A percentile compares a stretch with the other conserved stretches of the same genome.
phyloP scores from a whole-genome alignment of 1,284 basidiomycete species.

The Leccinum insigne region DNA sequence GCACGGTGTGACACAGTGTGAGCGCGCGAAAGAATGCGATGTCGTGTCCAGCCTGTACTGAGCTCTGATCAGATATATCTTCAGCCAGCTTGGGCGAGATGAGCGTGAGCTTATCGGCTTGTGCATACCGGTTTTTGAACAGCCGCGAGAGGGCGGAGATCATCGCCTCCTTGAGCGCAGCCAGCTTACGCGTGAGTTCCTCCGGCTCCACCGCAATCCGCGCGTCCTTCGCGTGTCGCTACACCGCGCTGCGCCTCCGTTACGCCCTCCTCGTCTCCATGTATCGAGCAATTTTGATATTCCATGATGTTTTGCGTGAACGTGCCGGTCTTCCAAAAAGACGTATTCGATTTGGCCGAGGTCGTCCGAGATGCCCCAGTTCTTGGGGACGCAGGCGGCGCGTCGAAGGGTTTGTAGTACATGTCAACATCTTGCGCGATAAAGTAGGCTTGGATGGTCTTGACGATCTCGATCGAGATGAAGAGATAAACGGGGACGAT shows the following conservation, averaged over 20 bases:
- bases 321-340: slow-evolving; percentile 97
- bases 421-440: slow-evolving; percentile 96
- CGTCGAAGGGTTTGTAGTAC: slow-evolving; percentile 88
- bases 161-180: slow-evolving; percentile 77
- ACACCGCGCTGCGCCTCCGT: slow-evolving; percentile 96
- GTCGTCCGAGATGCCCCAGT: slow-evolving; percentile 98
- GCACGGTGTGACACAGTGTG: slow-evolving; percentile 92
- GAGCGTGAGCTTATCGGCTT: slow-evolving; percentile 82
- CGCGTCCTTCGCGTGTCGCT: slow-evolving; percentile 78
- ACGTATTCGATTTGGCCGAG: slow-evolving; percentile 98
- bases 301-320: slow-evolving; percentile 98
- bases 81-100: slow-evolving; percentile 85
- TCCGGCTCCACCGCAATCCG: slow-evolving; percentile 62
- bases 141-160: slow-evolving; percentile 68
- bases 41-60: slow-evolving; percentile 67
- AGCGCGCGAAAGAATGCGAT: slow-evolving; percentile 91
- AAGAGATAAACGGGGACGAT: slow-evolving; percentile 97
- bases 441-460: slow-evolving; percentile 97
- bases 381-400: slow-evolving; percentile 92
- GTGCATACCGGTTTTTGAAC: slow-evolving; percentile 92
- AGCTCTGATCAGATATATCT: slow-evolving; percentile 65
- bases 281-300: slow-evolving; percentile 94
- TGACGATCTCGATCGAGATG: slow-evolving; percentile 98
- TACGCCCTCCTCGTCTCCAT: slow-evolving; percentile 92
- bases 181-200: slow-evolving; percentile 69